These are phyloP conservation scores for Carex myosuroides DNA, from an alignment of 176 grass and related monocot species.

Conservation along the genomic window DNA sequence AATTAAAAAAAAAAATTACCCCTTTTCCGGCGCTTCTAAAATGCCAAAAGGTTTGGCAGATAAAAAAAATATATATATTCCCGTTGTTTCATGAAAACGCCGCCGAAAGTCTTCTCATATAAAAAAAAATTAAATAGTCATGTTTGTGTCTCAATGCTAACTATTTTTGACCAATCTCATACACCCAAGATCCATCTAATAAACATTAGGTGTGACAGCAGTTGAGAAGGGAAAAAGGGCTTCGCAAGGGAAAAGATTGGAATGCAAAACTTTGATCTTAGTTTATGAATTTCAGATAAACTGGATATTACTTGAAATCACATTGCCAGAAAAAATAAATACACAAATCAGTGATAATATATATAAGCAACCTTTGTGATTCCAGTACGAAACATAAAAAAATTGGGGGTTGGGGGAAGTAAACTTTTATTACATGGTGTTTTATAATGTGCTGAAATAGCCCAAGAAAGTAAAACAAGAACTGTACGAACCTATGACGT, in stretches of 20 bases:
- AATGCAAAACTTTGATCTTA: not conserved
- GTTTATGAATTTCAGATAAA: not conserved
- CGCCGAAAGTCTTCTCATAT: no score
- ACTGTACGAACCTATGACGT: constrained; percentile 45
- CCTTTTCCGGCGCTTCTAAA: no score
- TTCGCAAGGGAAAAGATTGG: not conserved
- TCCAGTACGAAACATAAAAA: not conserved
- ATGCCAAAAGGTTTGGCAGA: no score
- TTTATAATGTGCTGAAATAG: not conserved
- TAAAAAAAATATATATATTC: no score
- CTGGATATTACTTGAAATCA: not conserved
- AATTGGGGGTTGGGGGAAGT: not conserved
- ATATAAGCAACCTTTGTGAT: not conserved
- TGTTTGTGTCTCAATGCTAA: not conserved
- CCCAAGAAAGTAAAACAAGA: not conserved
- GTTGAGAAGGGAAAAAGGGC: not conserved
- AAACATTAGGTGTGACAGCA: not conserved
- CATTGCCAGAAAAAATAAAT: not conserved
- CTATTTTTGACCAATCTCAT: not conserved
- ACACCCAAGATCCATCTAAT: not conserved
- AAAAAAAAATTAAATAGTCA: no score
- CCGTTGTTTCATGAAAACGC: no score
- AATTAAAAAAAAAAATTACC: no score
- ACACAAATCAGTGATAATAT: not conserved
- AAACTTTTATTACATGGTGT: no score